Percentiles rank a stretch among this genome's conserved stretches.
Evolutionary conservation across 805 yeast species (phyloP).

Genomic region (Kurtzmaniella fragi): DNA sequence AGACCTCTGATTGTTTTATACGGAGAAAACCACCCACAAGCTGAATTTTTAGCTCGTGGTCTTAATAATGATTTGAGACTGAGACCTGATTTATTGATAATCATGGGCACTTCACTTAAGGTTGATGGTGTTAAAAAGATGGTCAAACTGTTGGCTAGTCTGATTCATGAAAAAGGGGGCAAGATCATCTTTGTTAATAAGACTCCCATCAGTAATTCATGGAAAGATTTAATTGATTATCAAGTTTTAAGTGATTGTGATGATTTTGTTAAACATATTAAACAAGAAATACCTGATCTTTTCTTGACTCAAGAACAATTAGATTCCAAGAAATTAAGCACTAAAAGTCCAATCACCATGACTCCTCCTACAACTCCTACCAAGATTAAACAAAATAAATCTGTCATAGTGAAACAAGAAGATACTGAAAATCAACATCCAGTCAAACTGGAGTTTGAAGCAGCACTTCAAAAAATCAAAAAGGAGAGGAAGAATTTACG

Average conservation of each 20-base stretch:
- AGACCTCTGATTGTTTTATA: constrained; percentile 89
- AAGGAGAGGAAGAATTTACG: constrained; percentile 1
- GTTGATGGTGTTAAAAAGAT: constrained; percentile 85
- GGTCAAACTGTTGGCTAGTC: constrained; percentile 62
- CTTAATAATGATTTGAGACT: constrained; percentile 58
- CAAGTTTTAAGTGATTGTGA: constrained; percentile 82
- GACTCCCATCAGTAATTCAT: constrained; percentile 55
- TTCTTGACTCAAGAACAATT: constrained; percentile 54
- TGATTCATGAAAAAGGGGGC: constrained; percentile 77
- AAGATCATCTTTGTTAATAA: constrained; percentile 72
- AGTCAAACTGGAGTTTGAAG: background rate
- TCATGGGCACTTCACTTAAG: constrained; percentile 88
- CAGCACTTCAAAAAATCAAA: background rate
- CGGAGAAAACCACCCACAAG: constrained; percentile 90
- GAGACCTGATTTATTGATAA: constrained; percentile 74
- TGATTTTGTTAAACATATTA: constrained; percentile 59
- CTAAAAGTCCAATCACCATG: background rate
- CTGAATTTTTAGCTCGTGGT: constrained; percentile 73
- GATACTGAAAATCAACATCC: no score
- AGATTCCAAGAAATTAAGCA: constrained; percentile 34
- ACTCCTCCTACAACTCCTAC: constrained; percentile 34
- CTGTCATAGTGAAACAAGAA: no score
- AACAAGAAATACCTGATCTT: constrained; percentile 52
- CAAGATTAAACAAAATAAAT: constrained; percentile 9
- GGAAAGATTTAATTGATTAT: constrained; percentile 74